Evolutionary conservation across 1,284 basidiomycete genomes (phyloP).

Genomic region (Mycena citricolor): DNA sequence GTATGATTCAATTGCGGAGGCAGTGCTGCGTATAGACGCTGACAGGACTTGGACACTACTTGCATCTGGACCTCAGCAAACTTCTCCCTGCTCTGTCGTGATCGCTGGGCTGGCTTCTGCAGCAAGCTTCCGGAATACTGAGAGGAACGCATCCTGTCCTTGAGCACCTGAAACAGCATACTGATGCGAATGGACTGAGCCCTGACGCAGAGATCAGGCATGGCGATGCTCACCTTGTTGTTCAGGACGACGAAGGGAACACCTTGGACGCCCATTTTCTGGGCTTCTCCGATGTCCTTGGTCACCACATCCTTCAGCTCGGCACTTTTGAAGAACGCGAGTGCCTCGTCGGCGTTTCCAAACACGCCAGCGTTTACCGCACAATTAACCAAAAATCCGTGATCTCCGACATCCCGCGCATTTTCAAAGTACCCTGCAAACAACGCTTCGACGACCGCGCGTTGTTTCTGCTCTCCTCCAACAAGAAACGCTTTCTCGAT

Average conservation of each 20-base stretch:
- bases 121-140: conserved; percentile 22
- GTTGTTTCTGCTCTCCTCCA: conserved; percentile 17
- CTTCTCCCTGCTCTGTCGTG: too few relatives aligned
- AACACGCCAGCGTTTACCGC: conserved; percentile 15
- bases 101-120: too few relatives aligned
- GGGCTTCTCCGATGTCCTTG: conserved; percentile 16
- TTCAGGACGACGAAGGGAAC: conserved; percentile 19
- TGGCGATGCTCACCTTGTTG: conserved; percentile 10
- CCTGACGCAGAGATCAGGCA: not conserved
- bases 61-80: too few relatives aligned
- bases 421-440: conserved; percentile 22
- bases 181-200: not conserved
- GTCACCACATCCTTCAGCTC: conserved; percentile 13
- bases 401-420: conserved; percentile 14
- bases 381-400: conserved; percentile 16
- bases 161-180: conserved; percentile 22
- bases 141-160: conserved; percentile 18
- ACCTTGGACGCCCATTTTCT: conserved; percentile 14
- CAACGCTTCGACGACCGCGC: conserved; percentile 16
- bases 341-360: conserved; percentile 9
- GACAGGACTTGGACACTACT: too few relatives aligned
- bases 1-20: too few relatives aligned
- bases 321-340: conserved; percentile 6
- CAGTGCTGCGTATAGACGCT: too few relatives aligned
- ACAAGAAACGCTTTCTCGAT: conserved; percentile 19